Conservation (phyloP, 257 asterid species). For the Perilla frutescens region DNA sequence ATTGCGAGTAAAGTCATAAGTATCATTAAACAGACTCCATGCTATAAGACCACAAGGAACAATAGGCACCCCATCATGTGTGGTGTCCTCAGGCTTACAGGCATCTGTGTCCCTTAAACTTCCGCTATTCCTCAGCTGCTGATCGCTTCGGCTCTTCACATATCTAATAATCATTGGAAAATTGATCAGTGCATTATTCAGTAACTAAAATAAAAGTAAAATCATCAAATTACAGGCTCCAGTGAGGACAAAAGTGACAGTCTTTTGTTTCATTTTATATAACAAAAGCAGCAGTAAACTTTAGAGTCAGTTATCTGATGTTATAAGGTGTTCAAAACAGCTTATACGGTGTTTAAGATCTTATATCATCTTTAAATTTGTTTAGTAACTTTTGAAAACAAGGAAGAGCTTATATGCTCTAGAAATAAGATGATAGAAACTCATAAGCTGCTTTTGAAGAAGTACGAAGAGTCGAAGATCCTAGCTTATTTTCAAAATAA, state of each 20-base stretch:
- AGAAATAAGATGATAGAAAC: background rate
- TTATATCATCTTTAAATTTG: background rate
- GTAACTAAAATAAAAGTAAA: constrained; percentile 2
- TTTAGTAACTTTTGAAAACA: background rate
- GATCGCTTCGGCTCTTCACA: constrained; percentile 96
- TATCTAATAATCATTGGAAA: constrained; percentile 52
- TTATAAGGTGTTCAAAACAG: background rate
- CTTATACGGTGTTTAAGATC: background rate
- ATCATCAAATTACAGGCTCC: background rate
- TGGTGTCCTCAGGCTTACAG: constrained; percentile 81
- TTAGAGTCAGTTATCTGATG: background rate
- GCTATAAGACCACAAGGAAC: constrained; percentile 99
- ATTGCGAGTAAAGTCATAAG: constrained; percentile 61
- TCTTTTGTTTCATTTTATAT: background rate
- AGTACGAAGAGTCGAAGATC: too few species aligned
- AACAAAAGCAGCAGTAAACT: background rate
- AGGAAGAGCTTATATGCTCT: background rate
- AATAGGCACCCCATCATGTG: constrained; percentile 51
- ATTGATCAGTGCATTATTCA: background rate
- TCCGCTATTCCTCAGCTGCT: constrained; percentile 63
- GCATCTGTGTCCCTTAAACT: constrained; percentile 44
- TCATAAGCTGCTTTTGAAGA: too few species aligned
- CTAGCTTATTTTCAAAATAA: too few species aligned
- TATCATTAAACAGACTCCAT: constrained; percentile 94
- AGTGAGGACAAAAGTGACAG: background rate